A percentile compares a stretch with the other conserved stretches of the same genome.
Evolutionary conservation across 495 filamentous ascomycete species (phyloP).

Genomic region (Aspergillus baeticus): DNA sequence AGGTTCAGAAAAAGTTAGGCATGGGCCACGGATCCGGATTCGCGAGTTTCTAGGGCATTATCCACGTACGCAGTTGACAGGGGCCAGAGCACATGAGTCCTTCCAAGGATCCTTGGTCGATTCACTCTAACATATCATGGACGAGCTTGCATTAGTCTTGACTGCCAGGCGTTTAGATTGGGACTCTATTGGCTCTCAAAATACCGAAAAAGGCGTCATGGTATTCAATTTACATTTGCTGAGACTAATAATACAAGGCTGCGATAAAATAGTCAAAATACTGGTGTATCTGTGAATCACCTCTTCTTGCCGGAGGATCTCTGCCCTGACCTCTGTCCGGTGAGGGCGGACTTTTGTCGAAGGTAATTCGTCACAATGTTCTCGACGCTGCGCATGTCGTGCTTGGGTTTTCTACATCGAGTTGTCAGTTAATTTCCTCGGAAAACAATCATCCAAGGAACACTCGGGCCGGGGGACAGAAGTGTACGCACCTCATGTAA

Average conservation of each 20-base stretch:
- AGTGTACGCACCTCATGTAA: slow-evolving; percentile 74
- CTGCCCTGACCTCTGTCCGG: slow-evolving; percentile 25
- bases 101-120: too few species aligned
- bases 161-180: neutral
- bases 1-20: neutral
- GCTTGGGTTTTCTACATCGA: slow-evolving; percentile 53
- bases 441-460: neutral
- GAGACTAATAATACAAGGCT: slow-evolving; percentile 33
- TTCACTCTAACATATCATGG: neutral
- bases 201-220: slow-evolving; percentile 10
- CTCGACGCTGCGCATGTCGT: slow-evolving; percentile 70
- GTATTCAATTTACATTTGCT: slow-evolving; percentile 32
- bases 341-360: slow-evolving; percentile 55
- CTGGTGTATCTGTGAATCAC: slow-evolving; percentile 17
- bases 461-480: neutral
- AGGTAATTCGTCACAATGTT: slow-evolving; percentile 68
- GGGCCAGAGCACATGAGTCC: too few species aligned
- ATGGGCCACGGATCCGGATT: neutral
- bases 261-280: slow-evolving; percentile 30
- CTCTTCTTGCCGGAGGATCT: slow-evolving; percentile 18
- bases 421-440: slow-evolving; percentile 5
- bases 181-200: neutral
- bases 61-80: too few species aligned
- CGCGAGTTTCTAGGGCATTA: neutral
- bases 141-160: neutral